Conservation (phyloP, 2,329 filamentous ascomycete genomes). For the Macrophomina pseudophaseolina region DNA sequence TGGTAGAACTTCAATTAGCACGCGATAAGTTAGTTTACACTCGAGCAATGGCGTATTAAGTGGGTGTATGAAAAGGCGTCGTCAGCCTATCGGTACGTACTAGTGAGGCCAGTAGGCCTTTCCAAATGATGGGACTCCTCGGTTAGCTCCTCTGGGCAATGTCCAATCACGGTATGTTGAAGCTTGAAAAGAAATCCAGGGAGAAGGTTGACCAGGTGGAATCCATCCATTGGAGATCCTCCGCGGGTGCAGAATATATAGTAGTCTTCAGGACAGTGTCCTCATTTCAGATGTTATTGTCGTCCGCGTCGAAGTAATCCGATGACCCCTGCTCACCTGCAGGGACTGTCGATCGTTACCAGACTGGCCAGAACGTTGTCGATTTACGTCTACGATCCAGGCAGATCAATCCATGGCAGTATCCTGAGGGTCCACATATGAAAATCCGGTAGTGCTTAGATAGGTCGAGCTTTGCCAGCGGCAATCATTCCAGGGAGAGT, state of each 20-base stretch:
- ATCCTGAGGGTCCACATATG: not conserved
- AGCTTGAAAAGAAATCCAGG: slow-evolving; percentile 15
- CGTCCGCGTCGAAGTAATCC: slow-evolving; percentile 26
- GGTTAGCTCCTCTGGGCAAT: slow-evolving; percentile 2
- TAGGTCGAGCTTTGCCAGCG: slow-evolving; percentile 14
- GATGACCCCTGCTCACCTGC: slow-evolving; percentile 21
- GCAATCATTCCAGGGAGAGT: not conserved
- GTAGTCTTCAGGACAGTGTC: slow-evolving; percentile 8
- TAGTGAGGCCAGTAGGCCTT: slow-evolving; percentile 23
- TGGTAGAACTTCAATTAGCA: slow-evolving; percentile 23
- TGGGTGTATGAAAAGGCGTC: slow-evolving; percentile 21
- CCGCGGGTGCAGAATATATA: slow-evolving; percentile 23
- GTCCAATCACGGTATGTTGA: slow-evolving; percentile 11
- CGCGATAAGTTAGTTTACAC: slow-evolving; percentile 21
- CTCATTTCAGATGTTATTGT: slow-evolving; percentile 21
- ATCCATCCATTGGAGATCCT: slow-evolving; percentile 6
- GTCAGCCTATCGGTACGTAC: slow-evolving; percentile 27
- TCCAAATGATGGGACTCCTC: slow-evolving; percentile 22
- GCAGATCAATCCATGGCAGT: slow-evolving; percentile 7
- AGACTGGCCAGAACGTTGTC: slow-evolving; percentile 18
- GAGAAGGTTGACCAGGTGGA: not conserved
- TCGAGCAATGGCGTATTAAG: slow-evolving; percentile 18
- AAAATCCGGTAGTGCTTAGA: slow-evolving; percentile 3
- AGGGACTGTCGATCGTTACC: slow-evolving; percentile 25
- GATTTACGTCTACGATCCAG: slow-evolving; percentile 26